Percentiles rank a stretch among this genome's conserved stretches.
Conservation (phyloP, 176 grass and related monocot genomes). For the Aegilops umbellulata region DNA sequence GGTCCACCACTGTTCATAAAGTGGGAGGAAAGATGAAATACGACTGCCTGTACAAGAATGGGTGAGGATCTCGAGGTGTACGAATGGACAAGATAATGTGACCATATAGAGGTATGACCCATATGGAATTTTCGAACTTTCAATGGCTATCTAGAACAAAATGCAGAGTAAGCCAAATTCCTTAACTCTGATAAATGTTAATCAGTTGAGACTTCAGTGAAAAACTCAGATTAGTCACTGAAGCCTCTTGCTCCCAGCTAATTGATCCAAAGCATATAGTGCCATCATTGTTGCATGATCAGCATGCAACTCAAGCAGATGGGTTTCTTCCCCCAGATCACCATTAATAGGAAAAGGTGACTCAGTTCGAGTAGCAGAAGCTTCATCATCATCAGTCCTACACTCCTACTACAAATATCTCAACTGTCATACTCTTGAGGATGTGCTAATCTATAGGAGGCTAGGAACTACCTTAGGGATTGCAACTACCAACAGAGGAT, state of each 20-base stretch:
- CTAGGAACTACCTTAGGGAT: constrained; percentile 34
- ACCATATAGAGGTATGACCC: too few relatives aligned
- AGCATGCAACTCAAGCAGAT: constrained; percentile 88
- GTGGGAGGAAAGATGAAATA: too few relatives aligned
- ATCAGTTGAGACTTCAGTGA: constrained; percentile 84
- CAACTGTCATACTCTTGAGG: constrained; percentile 32
- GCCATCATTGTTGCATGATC: constrained; percentile 76
- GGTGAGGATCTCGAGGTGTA: too few relatives aligned
- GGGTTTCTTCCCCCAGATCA: constrained; percentile 35
- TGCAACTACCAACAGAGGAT: constrained; percentile 89
- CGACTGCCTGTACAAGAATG: too few relatives aligned
- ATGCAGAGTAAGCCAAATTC: too few relatives aligned
- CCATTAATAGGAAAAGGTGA: constrained; percentile 35
- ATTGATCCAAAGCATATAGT: constrained; percentile 80
- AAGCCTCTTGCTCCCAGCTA: constrained; percentile 93
- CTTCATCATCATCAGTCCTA: constrained; percentile 47
- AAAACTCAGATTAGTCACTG: constrained; percentile 84
- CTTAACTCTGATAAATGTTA: constrained; percentile 37
- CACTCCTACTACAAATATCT: constrained; percentile 41
- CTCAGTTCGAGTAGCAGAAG: constrained; percentile 54
- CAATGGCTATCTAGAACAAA: too few relatives aligned
- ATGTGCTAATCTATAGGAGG: constrained; percentile 24
- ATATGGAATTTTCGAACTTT: too few relatives aligned
- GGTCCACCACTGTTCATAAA: too few relatives aligned
- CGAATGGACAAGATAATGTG: too few relatives aligned